These are phyloP conservation scores for Malassezia pachydermatis DNA, from an alignment of 1,284 basidiomycete genomes.

Conservation along the genomic window DNA sequence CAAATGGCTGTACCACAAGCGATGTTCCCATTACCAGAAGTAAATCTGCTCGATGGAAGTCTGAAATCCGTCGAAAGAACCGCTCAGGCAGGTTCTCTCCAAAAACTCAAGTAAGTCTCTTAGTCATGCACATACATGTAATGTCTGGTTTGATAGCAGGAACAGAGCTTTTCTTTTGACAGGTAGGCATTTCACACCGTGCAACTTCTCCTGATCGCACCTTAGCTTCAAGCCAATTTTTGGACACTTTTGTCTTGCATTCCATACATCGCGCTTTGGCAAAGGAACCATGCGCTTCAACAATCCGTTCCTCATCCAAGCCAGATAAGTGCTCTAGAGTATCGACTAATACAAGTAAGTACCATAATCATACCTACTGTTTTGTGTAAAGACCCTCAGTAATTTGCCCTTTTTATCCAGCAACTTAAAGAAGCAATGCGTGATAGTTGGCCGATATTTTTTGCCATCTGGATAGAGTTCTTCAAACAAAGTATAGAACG, in stretches of 20 bases:
- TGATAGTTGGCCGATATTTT: constrained; percentile 69
- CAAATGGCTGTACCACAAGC: constrained; percentile 58
- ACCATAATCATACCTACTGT: constrained; percentile 15
- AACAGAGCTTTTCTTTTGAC: constrained; percentile 5
- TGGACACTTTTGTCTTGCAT: constrained; percentile 26
- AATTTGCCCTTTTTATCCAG: constrained; percentile 60
- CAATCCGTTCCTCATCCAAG: constrained; percentile 61
- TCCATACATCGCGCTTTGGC: constrained; percentile 33
- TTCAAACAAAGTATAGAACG: constrained; percentile 53
- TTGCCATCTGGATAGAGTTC: constrained; percentile 72
- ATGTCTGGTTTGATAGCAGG: constrained; percentile 47
- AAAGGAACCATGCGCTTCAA: constrained; percentile 82
- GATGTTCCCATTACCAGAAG: constrained; percentile 88
- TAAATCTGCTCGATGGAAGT: constrained; percentile 60
- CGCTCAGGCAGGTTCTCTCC: constrained; percentile 40
- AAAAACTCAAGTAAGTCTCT: constrained; percentile 22
- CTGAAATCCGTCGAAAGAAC: constrained; percentile 42
- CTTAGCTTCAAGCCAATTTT: constrained; percentile 31
- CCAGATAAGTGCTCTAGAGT: constrained; percentile 80
- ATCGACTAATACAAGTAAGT: constrained; percentile 56
- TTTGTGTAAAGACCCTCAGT: constrained; percentile 68
- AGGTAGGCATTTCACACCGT: constrained; percentile 25
- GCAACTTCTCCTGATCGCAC: constrained; percentile 32
- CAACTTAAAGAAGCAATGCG: constrained; percentile 79
- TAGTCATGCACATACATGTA: constrained; percentile 22